Evolutionary conservation across 495 filamentous ascomycete species (phyloP), one percentile per base, ranked within the genome.

Genomic region (Ramalina peruviana): DNA sequence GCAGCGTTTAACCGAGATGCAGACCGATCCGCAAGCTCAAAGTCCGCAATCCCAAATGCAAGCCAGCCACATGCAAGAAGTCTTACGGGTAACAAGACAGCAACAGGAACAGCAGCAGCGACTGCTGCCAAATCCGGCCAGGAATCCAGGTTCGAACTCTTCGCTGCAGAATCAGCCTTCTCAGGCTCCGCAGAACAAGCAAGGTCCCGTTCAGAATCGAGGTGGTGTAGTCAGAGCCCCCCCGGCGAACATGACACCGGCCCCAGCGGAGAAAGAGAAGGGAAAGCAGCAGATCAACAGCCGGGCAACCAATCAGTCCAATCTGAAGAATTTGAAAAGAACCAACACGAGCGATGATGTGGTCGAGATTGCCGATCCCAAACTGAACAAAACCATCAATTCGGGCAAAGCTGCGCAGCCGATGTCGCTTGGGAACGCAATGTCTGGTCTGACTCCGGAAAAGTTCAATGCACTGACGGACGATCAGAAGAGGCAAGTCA

Each of bases 331-430:
- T 6, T 23, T 51, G 16, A 86, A 85, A 63, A 75, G 81, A 47
- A 59, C 75, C 7, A 74, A 66, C 49, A 48, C 45, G n/a, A 72
- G 71, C 38, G 85, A 88, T 50, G 83, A 88, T 58, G 58, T 72
- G 7, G 61, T 69, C 15, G 83, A 85, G 51, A 65, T 71, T 21
- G 69, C 69, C 23, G 72, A 71, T 47, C 68, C 75, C 59, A 66
- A 65, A 39, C 47, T 55, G 21, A 36, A 40, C 3, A 57, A 58
- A 17, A 45, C 52, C 50, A 38, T 30, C 11, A 30, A 48, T n/a
- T 66, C 65, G n/a, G 60, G 49, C n/a, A 51, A 58, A 15, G 10
- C 36, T 41, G 26, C 16, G 30, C 60, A 54, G 17, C 27, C 55
- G 9, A 20, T 30, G 36, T 41, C 41, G 1, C 20, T 33, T 25